These are phyloP conservation scores for Hsuehochloa calcarea DNA, from an alignment of 176 grass and related monocot genomes.

Conservation along the genomic window DNA sequence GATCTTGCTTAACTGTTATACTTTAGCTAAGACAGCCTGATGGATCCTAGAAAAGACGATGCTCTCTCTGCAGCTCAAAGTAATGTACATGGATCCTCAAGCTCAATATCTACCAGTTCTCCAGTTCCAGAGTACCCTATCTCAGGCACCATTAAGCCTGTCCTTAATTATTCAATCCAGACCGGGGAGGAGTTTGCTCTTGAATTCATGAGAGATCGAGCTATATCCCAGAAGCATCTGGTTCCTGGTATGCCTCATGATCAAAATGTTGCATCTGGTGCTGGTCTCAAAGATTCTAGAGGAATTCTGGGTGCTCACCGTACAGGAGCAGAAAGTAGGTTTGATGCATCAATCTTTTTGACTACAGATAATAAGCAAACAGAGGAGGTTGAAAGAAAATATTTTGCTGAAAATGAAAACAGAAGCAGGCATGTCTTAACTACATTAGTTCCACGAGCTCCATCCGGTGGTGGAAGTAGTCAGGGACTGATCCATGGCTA, in stretches of 20 bases:
- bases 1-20: no score
- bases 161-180: slow-evolving; percentile 96
- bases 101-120: slow-evolving; percentile 32
- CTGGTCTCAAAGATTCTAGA: slow-evolving; percentile 61
- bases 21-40: background rate
- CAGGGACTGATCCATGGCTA: slow-evolving; percentile 45
- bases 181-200: slow-evolving; percentile 93
- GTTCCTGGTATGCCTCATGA: slow-evolving; percentile 50
- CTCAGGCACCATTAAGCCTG: slow-evolving; percentile 48
- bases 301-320: slow-evolving; percentile 32
- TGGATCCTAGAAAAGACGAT: slow-evolving; percentile 57
- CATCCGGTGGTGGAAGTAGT: slow-evolving; percentile 53
- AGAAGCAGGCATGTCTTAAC: slow-evolving; percentile 59
- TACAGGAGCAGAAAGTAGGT: slow-evolving; percentile 45
- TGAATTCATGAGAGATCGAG: slow-evolving; percentile 93
- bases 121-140: slow-evolving; percentile 37
- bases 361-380: slow-evolving; percentile 33
- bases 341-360: slow-evolving; percentile 50
- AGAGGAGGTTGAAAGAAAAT: slow-evolving; percentile 47
- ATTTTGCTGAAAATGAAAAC: slow-evolving; percentile 50
- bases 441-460: slow-evolving; percentile 43
- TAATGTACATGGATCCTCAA: slow-evolving; percentile 37
- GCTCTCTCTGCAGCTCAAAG: slow-evolving; percentile 35
- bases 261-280: slow-evolving; percentile 35
- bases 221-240: slow-evolving; percentile 60